These are phyloP conservation scores for Nicotiana attenuata DNA, from an alignment of 257 asterid genomes.

Conservation along the genomic window DNA sequence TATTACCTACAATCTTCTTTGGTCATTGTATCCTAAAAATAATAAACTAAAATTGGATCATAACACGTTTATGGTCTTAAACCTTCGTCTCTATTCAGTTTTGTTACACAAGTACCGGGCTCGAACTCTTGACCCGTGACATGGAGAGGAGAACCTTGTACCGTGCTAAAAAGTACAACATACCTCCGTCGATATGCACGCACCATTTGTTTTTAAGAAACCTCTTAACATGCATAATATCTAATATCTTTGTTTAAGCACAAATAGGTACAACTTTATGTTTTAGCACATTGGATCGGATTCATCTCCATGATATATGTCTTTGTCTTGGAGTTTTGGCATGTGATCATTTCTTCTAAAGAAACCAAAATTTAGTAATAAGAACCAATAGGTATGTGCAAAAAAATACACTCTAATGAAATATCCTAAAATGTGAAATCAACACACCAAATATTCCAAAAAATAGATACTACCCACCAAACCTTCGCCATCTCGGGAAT, in stretches of 20 bases:
- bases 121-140: too few species aligned
- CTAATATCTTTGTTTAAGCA: not conserved
- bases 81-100: too few species aligned
- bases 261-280: not conserved
- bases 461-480: not conserved
- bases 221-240: not conserved
- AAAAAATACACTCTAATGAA: not conserved
- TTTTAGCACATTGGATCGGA: not conserved
- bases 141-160: too few species aligned
- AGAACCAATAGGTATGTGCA: not conserved
- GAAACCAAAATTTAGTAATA: not conserved
- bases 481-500: not conserved
- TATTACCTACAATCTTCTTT: too few species aligned
- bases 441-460: not conserved
- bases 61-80: too few species aligned
- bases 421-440: not conserved
- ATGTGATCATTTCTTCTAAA: not conserved
- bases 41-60: too few species aligned
- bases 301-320: not conserved
- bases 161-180: too few species aligned
- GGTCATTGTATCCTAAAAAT: too few species aligned
- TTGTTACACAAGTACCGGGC: too few species aligned
- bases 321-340: not conserved
- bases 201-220: not conserved
- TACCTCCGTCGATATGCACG: not conserved